Evolutionary conservation across 805 yeast genomes (phyloP), one percentile per base, ranked within the genome.

Genomic region (Candida peoriensis): DNA sequence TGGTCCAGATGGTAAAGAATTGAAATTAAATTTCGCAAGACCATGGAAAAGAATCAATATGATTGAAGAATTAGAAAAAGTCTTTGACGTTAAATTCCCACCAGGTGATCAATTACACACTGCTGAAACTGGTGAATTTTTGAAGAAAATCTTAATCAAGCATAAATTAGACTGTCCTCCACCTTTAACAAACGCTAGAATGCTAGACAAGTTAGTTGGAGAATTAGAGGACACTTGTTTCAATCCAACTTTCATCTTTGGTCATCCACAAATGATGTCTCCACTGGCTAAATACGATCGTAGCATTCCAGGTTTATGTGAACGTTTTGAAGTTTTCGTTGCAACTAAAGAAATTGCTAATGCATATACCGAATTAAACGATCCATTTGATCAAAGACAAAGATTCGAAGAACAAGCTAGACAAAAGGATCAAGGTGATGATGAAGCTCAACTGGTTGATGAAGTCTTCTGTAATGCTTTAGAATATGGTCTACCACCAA

Each of bases 251-350:
- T 90, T 90, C 66, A 85, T 90, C 64, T 89, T 87, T 57, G 98
- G 98, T 53, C 98, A 90, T 65, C 98, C 98, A 41, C 97, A 90
- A 71, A 87, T 90, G 94, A 90, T 90, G 98, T 90, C 97, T 39
- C 98, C 98, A 48, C 76, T 90, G 66, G 98, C 98, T 60, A 90
- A 90, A 72, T 86, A 85, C 70, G 85, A 90, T 61, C 81, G 98
- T 68, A 74, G 80, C 42, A 73, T 76, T 45, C 95, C 96, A 42
- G 98, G 98, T 54, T 71, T 90, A 59, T 88, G 97, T 75, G 98
- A 90, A 70, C 80, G 98, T 66, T 90, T 90, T 62, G 98, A 90
- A 71, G 96, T 93, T 40, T 90, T 90, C 57, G 97, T 93, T 48
- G 97, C 96, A 38, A 93, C 97, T 49, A 90, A 90, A 75, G 98